These are phyloP conservation scores for Aethionema arabicum DNA, from an alignment of 345 rosid species.

Conservation along the genomic window DNA sequence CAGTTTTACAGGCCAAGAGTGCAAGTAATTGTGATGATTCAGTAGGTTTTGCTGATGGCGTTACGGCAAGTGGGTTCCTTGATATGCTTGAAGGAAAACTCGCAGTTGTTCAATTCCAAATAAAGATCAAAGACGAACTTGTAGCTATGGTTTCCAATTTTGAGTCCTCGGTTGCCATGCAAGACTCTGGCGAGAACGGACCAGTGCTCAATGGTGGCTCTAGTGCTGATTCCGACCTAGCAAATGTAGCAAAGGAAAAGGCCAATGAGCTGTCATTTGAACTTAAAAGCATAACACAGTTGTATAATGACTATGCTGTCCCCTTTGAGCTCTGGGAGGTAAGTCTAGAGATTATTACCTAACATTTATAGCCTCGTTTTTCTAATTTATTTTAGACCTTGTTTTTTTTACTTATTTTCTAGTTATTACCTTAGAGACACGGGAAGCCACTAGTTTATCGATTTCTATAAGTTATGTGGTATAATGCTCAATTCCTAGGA, in stretches of 20 bases:
- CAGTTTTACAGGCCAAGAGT: constrained; percentile 94
- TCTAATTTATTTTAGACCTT: constrained; percentile 3
- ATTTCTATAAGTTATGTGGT: constrained; percentile 8
- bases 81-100: constrained; percentile 98
- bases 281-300: constrained; percentile 89
- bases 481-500: not conserved
- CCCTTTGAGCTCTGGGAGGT: constrained; percentile 99
- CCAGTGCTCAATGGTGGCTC: constrained; percentile 40
- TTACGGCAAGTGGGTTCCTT: constrained; percentile 72
- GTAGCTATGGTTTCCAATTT: constrained; percentile 64
- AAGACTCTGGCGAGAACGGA: constrained; percentile 57
- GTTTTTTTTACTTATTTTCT: constrained; percentile 13
- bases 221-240: constrained; percentile 45
- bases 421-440: constrained; percentile 12
- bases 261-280: constrained; percentile 86
- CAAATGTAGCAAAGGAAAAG: constrained; percentile 66
- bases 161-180: constrained; percentile 49
- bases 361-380: constrained; percentile 9
- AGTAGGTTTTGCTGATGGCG: constrained; percentile 50
- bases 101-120: constrained; percentile 83
- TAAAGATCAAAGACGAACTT: constrained; percentile 79
- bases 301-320: constrained; percentile 95
- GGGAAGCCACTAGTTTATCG: not conserved
- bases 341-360: constrained; percentile 20
- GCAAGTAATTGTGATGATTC: constrained; percentile 63